Conservation (phyloP, 2,329 filamentous ascomycete species). For the Stagonosporopsis vannaccii region DNA sequence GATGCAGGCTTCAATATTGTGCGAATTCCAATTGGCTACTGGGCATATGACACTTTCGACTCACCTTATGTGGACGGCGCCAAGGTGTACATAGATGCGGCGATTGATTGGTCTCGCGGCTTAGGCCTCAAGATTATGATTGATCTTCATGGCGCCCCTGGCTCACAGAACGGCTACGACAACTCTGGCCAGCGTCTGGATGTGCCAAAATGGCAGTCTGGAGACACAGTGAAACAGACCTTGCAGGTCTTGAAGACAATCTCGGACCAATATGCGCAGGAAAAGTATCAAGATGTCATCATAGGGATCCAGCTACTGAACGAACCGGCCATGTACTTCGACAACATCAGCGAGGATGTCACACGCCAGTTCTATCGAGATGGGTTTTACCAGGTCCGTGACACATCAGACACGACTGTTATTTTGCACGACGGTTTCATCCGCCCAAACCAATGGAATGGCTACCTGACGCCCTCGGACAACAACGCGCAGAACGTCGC, state of each 20-base stretch:
- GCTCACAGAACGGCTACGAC: constrained; percentile 68
- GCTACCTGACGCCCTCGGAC: constrained; percentile 62
- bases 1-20: constrained; percentile 66
- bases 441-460: constrained; percentile 65
- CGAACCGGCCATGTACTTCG: constrained; percentile 58
- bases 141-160: constrained; percentile 65
- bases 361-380: constrained; percentile 64
- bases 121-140: constrained; percentile 64
- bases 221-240: constrained; percentile 59
- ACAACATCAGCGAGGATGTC: constrained; percentile 54
- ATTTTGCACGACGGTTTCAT: constrained; percentile 67
- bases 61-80: constrained; percentile 62
- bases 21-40: constrained; percentile 66
- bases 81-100: constrained; percentile 61
- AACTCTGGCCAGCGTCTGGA: constrained; percentile 63
- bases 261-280: constrained; percentile 63
- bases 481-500: constrained; percentile 62
- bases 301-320: constrained; percentile 65
- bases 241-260: constrained; percentile 65
- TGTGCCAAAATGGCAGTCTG: constrained; percentile 56
- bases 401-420: constrained; percentile 58
- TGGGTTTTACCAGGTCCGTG: constrained; percentile 58
- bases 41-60: constrained; percentile 62
- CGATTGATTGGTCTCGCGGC: constrained; percentile 63
- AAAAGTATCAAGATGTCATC: constrained; percentile 65